Percentiles rank a stretch among this genome's conserved stretches.
Evolutionary conservation across 495 filamentous ascomycete species (phyloP).

Genomic region (Margaritispora aquatica): DNA sequence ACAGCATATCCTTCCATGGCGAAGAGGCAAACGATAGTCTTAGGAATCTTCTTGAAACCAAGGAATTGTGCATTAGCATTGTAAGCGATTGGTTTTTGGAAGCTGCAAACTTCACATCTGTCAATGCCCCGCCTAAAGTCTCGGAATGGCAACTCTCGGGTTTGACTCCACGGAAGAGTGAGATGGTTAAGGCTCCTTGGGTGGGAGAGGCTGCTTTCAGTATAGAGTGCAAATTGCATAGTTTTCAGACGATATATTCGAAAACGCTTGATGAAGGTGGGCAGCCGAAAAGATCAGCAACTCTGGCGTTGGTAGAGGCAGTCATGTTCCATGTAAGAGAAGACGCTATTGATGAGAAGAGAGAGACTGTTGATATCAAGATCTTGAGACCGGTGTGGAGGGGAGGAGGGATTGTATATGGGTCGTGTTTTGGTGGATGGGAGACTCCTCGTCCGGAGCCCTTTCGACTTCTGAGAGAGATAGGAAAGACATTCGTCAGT

Average conservation of each 20-base stretch:
- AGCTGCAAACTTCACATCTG: constrained; percentile 70
- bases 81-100: constrained; percentile 76
- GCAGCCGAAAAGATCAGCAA: constrained; percentile 50
- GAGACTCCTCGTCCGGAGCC: constrained; percentile 5
- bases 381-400: constrained; percentile 67
- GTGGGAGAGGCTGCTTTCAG: constrained; percentile 72
- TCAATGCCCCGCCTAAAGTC: constrained; percentile 68
- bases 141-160: constrained; percentile 79
- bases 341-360: constrained; percentile 72
- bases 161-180: constrained; percentile 36
- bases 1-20: constrained; percentile 58
- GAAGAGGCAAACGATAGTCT: constrained; percentile 59
- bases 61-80: constrained; percentile 78
- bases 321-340: constrained; percentile 79
- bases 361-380: constrained; percentile 51
- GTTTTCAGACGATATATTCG: constrained; percentile 2
- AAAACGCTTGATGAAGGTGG: constrained; percentile 68
- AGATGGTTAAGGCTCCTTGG: not conserved
- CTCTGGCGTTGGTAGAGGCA: constrained; percentile 72
- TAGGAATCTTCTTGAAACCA: constrained; percentile 57
- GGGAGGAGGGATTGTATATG: constrained; percentile 77
- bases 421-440: constrained; percentile 20
- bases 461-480: constrained; percentile 1
- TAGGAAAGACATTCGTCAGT: too few species aligned
- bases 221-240: constrained; percentile 49